These are phyloP conservation scores for Aspergillus ostianus DNA, from an alignment of 495 filamentous ascomycete genomes.

Conservation along the genomic window DNA sequence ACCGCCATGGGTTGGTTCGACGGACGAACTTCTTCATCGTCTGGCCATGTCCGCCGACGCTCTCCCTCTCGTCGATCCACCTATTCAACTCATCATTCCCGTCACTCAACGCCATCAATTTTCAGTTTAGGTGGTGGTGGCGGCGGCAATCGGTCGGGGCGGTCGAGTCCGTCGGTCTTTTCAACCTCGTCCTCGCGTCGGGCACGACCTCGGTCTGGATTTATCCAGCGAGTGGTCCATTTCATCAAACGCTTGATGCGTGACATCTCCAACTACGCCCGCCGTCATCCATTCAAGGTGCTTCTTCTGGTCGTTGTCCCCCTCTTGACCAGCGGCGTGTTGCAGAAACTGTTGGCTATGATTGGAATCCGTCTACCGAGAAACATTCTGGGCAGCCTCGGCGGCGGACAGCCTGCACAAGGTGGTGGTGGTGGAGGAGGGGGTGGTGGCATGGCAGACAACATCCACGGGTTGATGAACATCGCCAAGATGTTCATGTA, in stretches of 20 bases:
- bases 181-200: slow-evolving; percentile 59
- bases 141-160: slow-evolving; percentile 24
- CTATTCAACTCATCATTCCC: slow-evolving; percentile 37
- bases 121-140: slow-evolving; percentile 47
- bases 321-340: slow-evolving; percentile 74
- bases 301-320: slow-evolving; percentile 84
- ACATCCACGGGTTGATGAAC: slow-evolving; percentile 51
- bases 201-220: slow-evolving; percentile 70
- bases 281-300: slow-evolving; percentile 76
- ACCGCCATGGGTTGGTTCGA: slow-evolving; percentile 54
- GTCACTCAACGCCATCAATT: slow-evolving; percentile 50
- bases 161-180: slow-evolving; percentile 52
- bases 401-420: slow-evolving; percentile 21
- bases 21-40: slow-evolving; percentile 33
- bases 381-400: slow-evolving; percentile 46
- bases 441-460: slow-evolving; percentile 39
- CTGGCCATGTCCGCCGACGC: slow-evolving; percentile 31
- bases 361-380: slow-evolving; percentile 74
- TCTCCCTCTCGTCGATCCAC: slow-evolving; percentile 39
- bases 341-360: slow-evolving; percentile 67
- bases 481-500: slow-evolving; percentile 66
- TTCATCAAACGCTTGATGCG: slow-evolving; percentile 71
- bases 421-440: slow-evolving; percentile 26
- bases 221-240: slow-evolving; percentile 64
- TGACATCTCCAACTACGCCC: slow-evolving; percentile 71